Conservation (phyloP, 371 early-diverging fungal genomes). For the Mortierella sp. region DNA sequence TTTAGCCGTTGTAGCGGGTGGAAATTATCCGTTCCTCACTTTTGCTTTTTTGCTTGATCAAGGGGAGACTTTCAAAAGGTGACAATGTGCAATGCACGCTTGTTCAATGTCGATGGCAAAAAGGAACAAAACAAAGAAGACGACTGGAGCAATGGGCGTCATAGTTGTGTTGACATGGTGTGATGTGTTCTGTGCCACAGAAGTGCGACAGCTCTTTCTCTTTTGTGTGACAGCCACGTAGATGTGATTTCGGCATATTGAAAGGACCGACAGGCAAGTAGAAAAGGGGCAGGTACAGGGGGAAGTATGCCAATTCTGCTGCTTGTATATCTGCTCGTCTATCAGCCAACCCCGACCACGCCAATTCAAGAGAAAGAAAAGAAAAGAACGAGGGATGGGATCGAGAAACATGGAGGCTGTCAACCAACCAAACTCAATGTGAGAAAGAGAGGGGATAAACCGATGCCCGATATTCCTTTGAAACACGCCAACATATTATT, state of each 20-base stretch:
- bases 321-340: neutral
- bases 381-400: neutral
- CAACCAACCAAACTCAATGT: neutral
- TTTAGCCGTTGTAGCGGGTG: neutral
- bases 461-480: neutral
- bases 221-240: neutral
- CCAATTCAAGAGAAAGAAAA: neutral
- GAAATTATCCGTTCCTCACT: neutral
- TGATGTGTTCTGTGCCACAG: neutral
- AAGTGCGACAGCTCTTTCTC: too few relatives aligned
- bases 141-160: neutral
- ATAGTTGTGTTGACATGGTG: neutral
- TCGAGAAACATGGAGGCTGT: neutral
- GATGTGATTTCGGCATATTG: neutral
- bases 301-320: neutral
- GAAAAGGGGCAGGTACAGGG: neutral
- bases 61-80: too few relatives aligned
- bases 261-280: neutral
- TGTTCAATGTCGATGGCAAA: neutral
- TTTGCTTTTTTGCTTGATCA: neutral
- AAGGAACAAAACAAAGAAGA: neutral
- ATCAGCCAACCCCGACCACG: conserved; percentile 1
- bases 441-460: neutral
- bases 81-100: too few relatives aligned
- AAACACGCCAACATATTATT: neutral